Base-by-base conservation (phyloP, 2,329 filamentous ascomycete genomes). In the Aspergillus terreus region DNA sequence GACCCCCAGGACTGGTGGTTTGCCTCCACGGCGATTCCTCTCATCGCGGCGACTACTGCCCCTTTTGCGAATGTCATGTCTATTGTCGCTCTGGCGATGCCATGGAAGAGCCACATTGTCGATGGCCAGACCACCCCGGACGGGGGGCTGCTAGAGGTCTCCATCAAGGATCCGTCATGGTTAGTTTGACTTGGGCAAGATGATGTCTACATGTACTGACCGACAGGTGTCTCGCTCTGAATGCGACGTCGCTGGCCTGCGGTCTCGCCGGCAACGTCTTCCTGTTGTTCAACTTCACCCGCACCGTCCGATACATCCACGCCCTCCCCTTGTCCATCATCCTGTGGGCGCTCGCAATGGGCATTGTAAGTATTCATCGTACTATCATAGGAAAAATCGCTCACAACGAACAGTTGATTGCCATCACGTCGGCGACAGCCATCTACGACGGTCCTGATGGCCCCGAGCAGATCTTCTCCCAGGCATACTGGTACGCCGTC, bases 1-100 rank as follows among this genome's bases (percentile, higher is more conserved):
- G 70, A 74, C 41, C 70, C 67, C 6, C 68, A 72, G 47, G 70
- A 74, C 46, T 78, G 76, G 76, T 79, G 77, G 77, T 67, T 78
- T 55, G 76, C 76, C 1, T 77, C 76, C 2, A 80, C 76, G 1
- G 76, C 75, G 3, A 78, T 92, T 56, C 88, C 88, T 30, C 83
- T 96, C 65, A 80, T 94, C 10, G 90, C 91, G 2, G 91, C 90
- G 32, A 90, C 91, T 0, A 80, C 94, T 2, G 90, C 90, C 1
- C 92, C 92, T 0, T 82, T 95, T 9, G 92, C 92, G 2, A 95
- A 92, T 52, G 85, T 94, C 27, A 87, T 94, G 71, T 92, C 87
- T 51, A 90, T 96, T 52, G 90, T 88, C 55, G 89, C 91, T 6
- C 78, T 96, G n/a, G 88, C 90, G 1, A 85, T 84, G 25, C 83